phyloP scores from a whole-genome alignment of 73 alveolate genomes.

The Breviolum minutum region DNA sequence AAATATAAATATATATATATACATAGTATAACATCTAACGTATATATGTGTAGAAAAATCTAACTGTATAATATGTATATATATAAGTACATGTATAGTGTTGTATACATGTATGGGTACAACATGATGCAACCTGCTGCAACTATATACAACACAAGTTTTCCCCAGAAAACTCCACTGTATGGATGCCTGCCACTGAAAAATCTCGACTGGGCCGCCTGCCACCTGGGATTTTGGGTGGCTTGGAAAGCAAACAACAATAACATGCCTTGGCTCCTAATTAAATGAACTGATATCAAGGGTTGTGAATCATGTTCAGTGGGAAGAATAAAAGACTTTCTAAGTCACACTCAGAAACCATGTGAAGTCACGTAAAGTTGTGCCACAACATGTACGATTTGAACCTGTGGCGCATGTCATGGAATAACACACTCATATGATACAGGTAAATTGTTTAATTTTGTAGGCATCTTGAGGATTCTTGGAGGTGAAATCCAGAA shows the following conservation, averaged over 20 bases:
- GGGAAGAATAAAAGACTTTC: background rate
- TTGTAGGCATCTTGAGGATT: too few species aligned
- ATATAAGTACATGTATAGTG: background rate
- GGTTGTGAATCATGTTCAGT: background rate
- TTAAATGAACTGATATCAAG: too few species aligned
- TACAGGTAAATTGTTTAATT: too few species aligned
- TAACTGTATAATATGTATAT: background rate
- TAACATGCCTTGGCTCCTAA: background rate
- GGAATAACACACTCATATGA: too few species aligned
- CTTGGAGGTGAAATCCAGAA: too few species aligned
- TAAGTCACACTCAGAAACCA: background rate
- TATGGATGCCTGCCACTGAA: background rate
- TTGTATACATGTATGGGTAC: background rate
- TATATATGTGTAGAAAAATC: background rate
- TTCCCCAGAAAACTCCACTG: background rate
- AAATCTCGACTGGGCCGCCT: constrained; percentile 17
- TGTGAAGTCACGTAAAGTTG: too few species aligned
- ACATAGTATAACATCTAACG: too few species aligned
- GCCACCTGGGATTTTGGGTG: constrained; percentile 16
- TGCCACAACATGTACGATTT: too few species aligned
- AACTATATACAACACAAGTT: background rate
- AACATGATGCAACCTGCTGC: background rate
- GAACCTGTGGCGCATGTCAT: too few species aligned
- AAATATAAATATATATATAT: too few species aligned
- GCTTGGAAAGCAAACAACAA: background rate